Percentiles rank a stretch among this genome's conserved stretches.
Evolutionary conservation across 2,329 filamentous ascomycete species (phyloP).

Genomic region (Zasmidium angulare): DNA sequence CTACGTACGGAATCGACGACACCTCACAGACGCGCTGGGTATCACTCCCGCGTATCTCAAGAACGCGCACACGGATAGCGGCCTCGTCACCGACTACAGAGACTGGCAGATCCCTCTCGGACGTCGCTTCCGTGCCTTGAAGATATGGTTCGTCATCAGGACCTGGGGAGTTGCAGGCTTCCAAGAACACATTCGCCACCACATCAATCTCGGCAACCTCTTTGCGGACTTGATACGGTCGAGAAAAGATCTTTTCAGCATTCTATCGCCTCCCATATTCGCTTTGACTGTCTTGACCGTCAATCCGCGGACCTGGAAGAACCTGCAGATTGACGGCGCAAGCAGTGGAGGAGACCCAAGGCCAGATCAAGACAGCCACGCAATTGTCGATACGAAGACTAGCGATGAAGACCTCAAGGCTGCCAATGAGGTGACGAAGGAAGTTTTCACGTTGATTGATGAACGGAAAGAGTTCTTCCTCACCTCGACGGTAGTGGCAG

Average conservation of each 20-base stretch:
- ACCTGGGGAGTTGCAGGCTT: conserved; percentile 77
- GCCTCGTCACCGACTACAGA: conserved; percentile 88
- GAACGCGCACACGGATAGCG: conserved; percentile 76
- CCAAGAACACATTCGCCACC: conserved; percentile 68
- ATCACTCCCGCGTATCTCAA: conserved; percentile 79
- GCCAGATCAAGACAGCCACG: conserved; percentile 30
- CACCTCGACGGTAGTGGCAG: conserved; percentile 72
- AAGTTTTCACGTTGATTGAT: conserved; percentile 75
- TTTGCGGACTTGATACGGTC: conserved; percentile 63
- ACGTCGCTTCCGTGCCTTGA: conserved; percentile 80
- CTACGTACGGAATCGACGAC: conserved; percentile 71
- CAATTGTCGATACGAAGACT: conserved; percentile 20
- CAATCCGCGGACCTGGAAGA: conserved; percentile 41
- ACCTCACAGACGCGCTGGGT: conserved; percentile 76
- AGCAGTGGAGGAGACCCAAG: conserved; percentile 25
- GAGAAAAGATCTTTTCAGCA: conserved; percentile 69
- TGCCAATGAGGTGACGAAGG: conserved; percentile 68
- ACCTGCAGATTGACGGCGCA: conserved; percentile 33
- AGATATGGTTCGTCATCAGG: conserved; percentile 92
- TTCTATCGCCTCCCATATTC: conserved; percentile 73
- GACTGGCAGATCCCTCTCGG: conserved; percentile 97
- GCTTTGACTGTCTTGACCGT: conserved; percentile 76
- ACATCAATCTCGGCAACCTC: conserved; percentile 66
- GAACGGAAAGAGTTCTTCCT: conserved; percentile 75
- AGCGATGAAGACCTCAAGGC: conserved; percentile 45